Percentiles rank a stretch among this genome's conserved stretches.
Evolutionary conservation across 495 filamentous ascomycete species (phyloP).

Genomic region (Neurospora sp.): DNA sequence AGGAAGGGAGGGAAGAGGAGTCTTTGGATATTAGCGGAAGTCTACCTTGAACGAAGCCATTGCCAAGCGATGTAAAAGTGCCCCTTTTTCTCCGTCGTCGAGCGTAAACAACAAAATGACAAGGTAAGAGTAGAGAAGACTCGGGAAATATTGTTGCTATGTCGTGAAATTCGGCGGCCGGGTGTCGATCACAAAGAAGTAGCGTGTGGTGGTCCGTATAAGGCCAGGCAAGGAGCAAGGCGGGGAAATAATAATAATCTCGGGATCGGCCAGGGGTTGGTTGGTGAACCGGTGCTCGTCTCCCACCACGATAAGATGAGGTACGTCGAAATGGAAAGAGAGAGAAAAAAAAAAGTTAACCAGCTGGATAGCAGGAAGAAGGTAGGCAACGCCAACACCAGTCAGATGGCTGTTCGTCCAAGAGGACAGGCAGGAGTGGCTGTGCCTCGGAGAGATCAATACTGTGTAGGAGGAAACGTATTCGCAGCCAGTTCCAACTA

Average conservation of each 20-base stretch:
- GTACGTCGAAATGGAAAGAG: constrained; percentile 3
- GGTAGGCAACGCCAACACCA: not conserved
- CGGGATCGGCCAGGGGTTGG: constrained; percentile 16
- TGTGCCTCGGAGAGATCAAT: not conserved
- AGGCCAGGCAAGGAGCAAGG: constrained; percentile 5
- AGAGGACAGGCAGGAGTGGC: not conserved
- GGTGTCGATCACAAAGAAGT: not conserved
- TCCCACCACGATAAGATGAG: not conserved
- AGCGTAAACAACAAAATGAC: not conserved
- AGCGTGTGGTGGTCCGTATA: constrained; percentile 8
- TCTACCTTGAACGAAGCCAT: constrained; percentile 47
- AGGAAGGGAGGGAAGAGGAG: constrained; percentile 18
- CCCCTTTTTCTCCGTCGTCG: constrained; percentile 1
- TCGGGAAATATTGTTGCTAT: not conserved
- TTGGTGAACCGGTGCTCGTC: not conserved
- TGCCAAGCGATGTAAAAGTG: constrained; percentile 20
- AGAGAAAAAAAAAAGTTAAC: constrained; percentile 14
- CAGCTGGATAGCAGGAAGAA: constrained; percentile 2
- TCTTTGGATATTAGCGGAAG: constrained; percentile 13
- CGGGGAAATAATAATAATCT: constrained; percentile 30
- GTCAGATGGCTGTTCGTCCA: not conserved
- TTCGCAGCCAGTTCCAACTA: not conserved
- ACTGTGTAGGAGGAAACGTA: not conserved
- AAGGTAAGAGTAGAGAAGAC: not conserved
- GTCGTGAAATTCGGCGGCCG: constrained; percentile 1